Evolutionary conservation across 23 red algal genomes (phyloP), one percentile per base, ranked within the genome.

Genomic region (Gracilaria vermiculophylla): DNA sequence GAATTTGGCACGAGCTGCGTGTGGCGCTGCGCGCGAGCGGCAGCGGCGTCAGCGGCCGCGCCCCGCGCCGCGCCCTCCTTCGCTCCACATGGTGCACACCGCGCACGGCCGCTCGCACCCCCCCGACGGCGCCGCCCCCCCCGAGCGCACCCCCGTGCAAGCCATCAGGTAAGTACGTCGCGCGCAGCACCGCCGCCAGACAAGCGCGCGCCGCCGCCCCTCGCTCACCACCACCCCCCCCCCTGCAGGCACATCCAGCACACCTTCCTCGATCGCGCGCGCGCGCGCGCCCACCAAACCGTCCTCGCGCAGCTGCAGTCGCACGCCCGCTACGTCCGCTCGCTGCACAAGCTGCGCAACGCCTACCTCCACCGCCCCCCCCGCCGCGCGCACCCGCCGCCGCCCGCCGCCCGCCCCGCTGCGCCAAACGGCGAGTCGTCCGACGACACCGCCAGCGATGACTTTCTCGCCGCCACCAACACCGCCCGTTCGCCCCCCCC

Each of bases 361-460:
- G 28, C 9, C 67, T 25, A 44, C 42, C 8, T 47, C 17, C 67
- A 73, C 5, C 67, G 37, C 20, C 16, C 23, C 2, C 39, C 40
- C 16, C 4, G 37, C 24, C 32, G 23, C 67, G 20, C 10, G 9
- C 24, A 70, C 64, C 7, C 11, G 5, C 67, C 67, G 3, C 20
- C 27, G 24, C 15, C 8, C 37, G 5, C 3, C 36, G 24, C 36
- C 67, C 36, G 1, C 0, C 2, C 28, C 20, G 39, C 64, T 19
- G 34, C 32, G 10, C 34, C n/a, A 5, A 40, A 73, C 23, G 67
- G 21, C 24, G 37, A 42, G 20, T 73, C 37, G 6, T 73, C 67
- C 39, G 67, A 73, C 23, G 37, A 48, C 6, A 73, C 67, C 35
- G 42, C 42, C 67, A 73, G 67, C 17, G 67, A 73, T 48, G 67